Conservation (phyloP, 2,329 filamentous ascomycete species). For the Talaromyces sp. region DNA sequence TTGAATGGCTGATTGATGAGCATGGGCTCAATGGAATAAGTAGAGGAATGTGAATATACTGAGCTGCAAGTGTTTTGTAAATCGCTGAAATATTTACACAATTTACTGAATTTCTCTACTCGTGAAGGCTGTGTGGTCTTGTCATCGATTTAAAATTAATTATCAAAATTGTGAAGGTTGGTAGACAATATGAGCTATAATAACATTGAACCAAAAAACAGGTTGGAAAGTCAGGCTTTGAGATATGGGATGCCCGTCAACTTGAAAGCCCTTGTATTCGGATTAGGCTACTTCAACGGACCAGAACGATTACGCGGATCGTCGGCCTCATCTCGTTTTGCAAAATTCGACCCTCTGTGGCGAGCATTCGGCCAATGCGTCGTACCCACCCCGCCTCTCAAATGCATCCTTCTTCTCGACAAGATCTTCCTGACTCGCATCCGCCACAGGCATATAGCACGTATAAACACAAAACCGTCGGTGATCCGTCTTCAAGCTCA, state of each 20-base stretch:
- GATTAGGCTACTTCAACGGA: slow-evolving; percentile 32
- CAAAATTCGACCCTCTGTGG: not conserved
- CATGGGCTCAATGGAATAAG: too few species aligned
- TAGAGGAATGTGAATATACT: too few species aligned
- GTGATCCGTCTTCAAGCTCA: slow-evolving; percentile 27
- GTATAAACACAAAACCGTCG: slow-evolving; percentile 31
- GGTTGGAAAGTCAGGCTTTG: slow-evolving; percentile 16
- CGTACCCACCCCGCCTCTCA: slow-evolving; percentile 17
- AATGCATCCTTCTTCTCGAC: slow-evolving; percentile 30
- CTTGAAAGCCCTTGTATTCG: slow-evolving; percentile 26
- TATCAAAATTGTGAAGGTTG: too few species aligned
- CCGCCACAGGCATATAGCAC: slow-evolving; percentile 30
- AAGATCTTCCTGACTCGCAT: slow-evolving; percentile 29
- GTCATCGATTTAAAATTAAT: too few species aligned
- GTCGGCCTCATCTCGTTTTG: slow-evolving; percentile 18
- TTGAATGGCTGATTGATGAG: too few species aligned
- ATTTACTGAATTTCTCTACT: too few species aligned
- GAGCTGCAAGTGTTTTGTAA: too few species aligned
- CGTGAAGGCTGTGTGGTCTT: too few species aligned
- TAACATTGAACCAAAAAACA: not conserved
- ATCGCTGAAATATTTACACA: too few species aligned
- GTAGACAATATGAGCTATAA: not conserved
- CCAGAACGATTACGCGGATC: slow-evolving; percentile 28
- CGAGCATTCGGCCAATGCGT: slow-evolving; percentile 4
- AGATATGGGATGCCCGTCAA: slow-evolving; percentile 23